Percentiles rank a stretch among this genome's conserved stretches.
Evolutionary conservation across 192 early-diverging fungal species (phyloP).

Genomic region (Gryganskiella cystojenkinii): DNA sequence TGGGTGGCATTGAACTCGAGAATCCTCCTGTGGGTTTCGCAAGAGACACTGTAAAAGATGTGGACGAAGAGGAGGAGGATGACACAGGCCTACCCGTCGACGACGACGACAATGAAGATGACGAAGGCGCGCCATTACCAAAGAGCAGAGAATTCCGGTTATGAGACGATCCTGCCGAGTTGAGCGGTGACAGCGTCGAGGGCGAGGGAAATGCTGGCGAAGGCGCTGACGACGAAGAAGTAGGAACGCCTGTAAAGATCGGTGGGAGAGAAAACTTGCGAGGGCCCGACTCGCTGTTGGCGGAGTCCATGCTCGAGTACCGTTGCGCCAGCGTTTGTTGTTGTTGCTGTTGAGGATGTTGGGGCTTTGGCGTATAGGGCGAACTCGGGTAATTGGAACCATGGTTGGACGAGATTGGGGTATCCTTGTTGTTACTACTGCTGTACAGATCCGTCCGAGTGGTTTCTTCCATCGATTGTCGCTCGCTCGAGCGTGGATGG

Average conservation of each 20-base stretch:
- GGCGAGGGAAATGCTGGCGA: constrained; percentile 24
- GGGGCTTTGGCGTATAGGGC: constrained; percentile 3
- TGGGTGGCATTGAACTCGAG: constrained; percentile 27
- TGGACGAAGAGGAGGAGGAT: constrained; percentile 1
- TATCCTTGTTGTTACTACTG: constrained; percentile 13
- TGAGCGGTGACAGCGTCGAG: constrained; percentile 19
- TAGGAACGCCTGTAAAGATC: constrained; percentile 13
- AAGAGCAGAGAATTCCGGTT: not conserved
- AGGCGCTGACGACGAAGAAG: not conserved
- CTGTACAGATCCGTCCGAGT: constrained; percentile 4
- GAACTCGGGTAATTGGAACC: not conserved
- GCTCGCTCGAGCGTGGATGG: constrained; percentile 15
- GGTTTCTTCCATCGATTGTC: constrained; percentile 23
- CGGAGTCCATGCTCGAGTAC: constrained; percentile 1
- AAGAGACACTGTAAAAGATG: constrained; percentile 31
- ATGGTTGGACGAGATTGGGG: not conserved
- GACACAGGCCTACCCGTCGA: too few species aligned
- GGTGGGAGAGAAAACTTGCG: constrained; percentile 42
- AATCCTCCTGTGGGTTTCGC: constrained; percentile 27
- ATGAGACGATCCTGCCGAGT: constrained; percentile 14
- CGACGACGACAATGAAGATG: constrained; percentile 5
- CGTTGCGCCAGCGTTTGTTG: not conserved
- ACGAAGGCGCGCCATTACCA: not conserved
- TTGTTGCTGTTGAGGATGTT: constrained; percentile 5
- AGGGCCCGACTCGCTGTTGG: not conserved